Evolutionary conservation across 1,284 basidiomycete genomes (phyloP), one percentile per base, ranked within the genome.

Genomic region (Puccinia coronata): DNA sequence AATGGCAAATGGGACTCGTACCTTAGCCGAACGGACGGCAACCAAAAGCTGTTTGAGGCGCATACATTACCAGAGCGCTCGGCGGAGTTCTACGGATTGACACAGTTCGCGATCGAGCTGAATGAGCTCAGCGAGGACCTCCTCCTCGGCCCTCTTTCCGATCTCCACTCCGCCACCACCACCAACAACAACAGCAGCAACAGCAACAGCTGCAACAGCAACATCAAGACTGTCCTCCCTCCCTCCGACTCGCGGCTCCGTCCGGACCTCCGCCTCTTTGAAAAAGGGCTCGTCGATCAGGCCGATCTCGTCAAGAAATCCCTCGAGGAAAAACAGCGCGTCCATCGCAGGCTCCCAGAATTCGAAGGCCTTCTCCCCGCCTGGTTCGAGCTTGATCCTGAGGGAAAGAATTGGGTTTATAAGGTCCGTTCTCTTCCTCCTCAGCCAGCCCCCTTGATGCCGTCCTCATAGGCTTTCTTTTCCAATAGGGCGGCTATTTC

Each of bases 231-330:
- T 25, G 86, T 34, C n/a, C 65, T 96, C 8, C 92, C 94, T 0
- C 90, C 91, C 0, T 95, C 95, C 0, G 95, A 97, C 85, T 95
- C 94, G 11, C 90, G 95, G 43, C 88, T 90, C 82, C 89, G 95
- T 49, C 93, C 94, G 0, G 95, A 97, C 86, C 92, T 96, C 76
- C 88, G 92, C 41, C 93, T 93, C 4, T 88, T 96, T 63, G 95
- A 97, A 86, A 90, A 92, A 83, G 95, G 94, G 16, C 87, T 92
- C 67, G 86, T 93, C 1, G 91, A 94, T 82, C 84, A 88, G 67
- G 94, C 95, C 1, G 95, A 97, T 84, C 86, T 86, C 72, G 89
- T 92, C 84, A 97, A 97, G 87, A 86, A 88, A 39, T 88, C 89
- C 43, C 87, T 96, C 16, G 95, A 97, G 86, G 92, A 86, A 74